Evolutionary conservation across 805 yeast species (phyloP).

Genomic region (Diddensiella santjacobensis): DNA sequence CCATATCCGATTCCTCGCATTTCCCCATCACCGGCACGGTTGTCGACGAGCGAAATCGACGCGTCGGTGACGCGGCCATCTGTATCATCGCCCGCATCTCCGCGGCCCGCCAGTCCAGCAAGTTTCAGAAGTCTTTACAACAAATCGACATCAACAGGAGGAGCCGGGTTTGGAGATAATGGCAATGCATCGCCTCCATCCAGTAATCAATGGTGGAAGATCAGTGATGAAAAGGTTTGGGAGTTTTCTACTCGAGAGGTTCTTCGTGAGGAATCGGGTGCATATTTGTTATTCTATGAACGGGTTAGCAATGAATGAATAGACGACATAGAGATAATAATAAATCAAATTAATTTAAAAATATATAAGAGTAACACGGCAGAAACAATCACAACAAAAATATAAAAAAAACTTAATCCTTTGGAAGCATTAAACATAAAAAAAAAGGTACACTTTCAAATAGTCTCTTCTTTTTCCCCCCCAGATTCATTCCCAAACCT

Average conservation of each 20-base stretch:
- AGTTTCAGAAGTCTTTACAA: slow-evolving; percentile 2
- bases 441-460: slow-evolving; percentile 6
- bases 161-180: neutral
- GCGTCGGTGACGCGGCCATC: slow-evolving; percentile 9
- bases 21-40: slow-evolving; percentile 20
- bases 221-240: slow-evolving; percentile 68
- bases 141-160: neutral
- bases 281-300: slow-evolving; percentile 82
- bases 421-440: slow-evolving; percentile 6
- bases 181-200: slow-evolving; percentile 31
- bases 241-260: slow-evolving; percentile 61
- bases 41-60: slow-evolving; percentile 12
- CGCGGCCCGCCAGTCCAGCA: slow-evolving; percentile 4
- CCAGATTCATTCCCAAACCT: no score
- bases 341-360: neutral
- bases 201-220: slow-evolving; percentile 57
- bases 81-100: neutral
- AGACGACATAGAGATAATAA: neutral
- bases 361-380: neutral
- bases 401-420: neutral
- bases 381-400: no score
- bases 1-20: slow-evolving; percentile 20
- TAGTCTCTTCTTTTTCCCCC: neutral
- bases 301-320: slow-evolving; percentile 24
- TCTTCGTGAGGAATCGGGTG: slow-evolving; percentile 67